Percentiles rank a stretch among this genome's conserved stretches.
Evolutionary conservation across 176 grass and related monocot genomes (phyloP).

Genomic region (Guadua angustifolia): DNA sequence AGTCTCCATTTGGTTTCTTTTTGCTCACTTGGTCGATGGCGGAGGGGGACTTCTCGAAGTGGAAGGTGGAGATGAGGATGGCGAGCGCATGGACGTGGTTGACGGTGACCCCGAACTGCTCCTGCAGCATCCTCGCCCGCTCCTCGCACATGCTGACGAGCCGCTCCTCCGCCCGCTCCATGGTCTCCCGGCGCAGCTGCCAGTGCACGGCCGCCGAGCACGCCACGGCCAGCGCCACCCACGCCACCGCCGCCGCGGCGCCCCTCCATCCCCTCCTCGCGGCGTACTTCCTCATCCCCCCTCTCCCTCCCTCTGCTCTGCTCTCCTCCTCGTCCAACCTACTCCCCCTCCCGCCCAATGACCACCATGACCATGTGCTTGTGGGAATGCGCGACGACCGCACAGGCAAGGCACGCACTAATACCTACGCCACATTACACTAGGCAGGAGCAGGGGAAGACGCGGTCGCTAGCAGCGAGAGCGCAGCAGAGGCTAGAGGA

Average conservation of each 20-base stretch:
- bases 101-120: conserved; percentile 94
- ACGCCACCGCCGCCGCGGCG: conserved; percentile 38
- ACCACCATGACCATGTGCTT: conserved; percentile 63
- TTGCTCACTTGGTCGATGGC: conserved; percentile 72
- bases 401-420: conserved; percentile 22
- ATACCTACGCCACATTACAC: neutral
- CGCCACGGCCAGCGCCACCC: conserved; percentile 46
- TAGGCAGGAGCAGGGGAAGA: neutral
- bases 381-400: conserved; percentile 41
- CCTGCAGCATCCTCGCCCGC: conserved; percentile 94
- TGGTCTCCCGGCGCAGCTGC: conserved; percentile 62
- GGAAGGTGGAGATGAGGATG: conserved; percentile 87
- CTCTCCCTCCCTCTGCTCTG: neutral
- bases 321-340: conserved; percentile 10
- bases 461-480: neutral
- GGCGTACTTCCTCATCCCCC: conserved; percentile 21
- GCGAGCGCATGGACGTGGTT: conserved; percentile 89
- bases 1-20: neutral
- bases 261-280: conserved; percentile 33
- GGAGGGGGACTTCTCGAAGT: conserved; percentile 79
- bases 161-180: conserved; percentile 70
- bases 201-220: conserved; percentile 58
- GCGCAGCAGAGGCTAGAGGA: conserved; percentile 12
- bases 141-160: conserved; percentile 93
- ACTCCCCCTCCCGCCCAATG: conserved; percentile 33